Percentiles rank a stretch among this genome's conserved stretches.
These are phyloP conservation scores for Skeletonema potamos DNA, from an alignment of 108 stramenopile genomes.

Conservation along the genomic window DNA sequence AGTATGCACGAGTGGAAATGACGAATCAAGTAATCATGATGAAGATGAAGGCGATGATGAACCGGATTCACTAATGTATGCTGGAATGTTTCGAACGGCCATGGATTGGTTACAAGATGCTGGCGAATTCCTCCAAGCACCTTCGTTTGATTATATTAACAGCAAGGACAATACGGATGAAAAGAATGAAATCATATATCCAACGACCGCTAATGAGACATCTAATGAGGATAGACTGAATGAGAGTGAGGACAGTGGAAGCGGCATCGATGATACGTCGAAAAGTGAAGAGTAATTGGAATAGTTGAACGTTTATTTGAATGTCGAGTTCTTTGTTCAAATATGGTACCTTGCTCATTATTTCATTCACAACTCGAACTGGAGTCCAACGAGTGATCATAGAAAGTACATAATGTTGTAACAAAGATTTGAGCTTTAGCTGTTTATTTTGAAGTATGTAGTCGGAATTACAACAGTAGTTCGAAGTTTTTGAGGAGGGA, in stretches of 20 bases:
- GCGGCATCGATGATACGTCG: not conserved
- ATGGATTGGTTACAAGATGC: slow-evolving; percentile 88
- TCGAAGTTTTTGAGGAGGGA: too few relatives aligned
- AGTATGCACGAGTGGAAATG: slow-evolving; percentile 9
- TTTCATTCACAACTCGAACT: too few relatives aligned
- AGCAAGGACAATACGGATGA: not conserved
- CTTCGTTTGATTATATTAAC: slow-evolving; percentile 26
- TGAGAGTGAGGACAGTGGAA: not conserved
- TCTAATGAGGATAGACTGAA: not conserved
- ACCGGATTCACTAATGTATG: slow-evolving; percentile 83
- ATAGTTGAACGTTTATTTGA: not conserved
- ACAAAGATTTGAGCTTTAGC: too few relatives aligned
- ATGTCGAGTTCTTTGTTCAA: too few relatives aligned
- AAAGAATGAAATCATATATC: not conserved
- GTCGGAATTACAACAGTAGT: too few relatives aligned
- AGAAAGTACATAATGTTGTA: too few relatives aligned
- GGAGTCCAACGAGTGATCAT: too few relatives aligned
- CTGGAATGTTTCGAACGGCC: slow-evolving; percentile 87
- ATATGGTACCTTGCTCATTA: too few relatives aligned
- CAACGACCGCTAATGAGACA: not conserved
- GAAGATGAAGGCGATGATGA: slow-evolving; percentile 49
- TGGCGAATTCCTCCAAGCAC: slow-evolving; percentile 44
- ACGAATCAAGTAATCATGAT: slow-evolving; percentile 35
- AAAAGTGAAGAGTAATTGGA: not conserved
- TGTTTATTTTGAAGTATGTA: too few relatives aligned